Conservation (phyloP, 2,329 filamentous ascomycete species). For the Aspergillus novoparasiticus region DNA sequence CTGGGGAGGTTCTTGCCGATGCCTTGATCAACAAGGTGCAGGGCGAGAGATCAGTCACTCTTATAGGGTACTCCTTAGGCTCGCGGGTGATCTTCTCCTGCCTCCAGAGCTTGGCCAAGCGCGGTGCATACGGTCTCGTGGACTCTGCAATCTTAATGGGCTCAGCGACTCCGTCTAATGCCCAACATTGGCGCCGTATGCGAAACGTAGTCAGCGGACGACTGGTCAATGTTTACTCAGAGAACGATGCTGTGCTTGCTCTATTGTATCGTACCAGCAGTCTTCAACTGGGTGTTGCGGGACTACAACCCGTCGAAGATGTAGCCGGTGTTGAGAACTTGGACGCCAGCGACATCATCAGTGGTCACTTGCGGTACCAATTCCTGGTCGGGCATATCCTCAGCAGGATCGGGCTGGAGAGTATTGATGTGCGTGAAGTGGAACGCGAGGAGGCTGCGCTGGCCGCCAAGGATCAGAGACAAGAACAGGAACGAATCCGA, state of each 20-base stretch:
- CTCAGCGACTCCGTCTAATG: slow-evolving; percentile 72
- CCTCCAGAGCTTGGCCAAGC: slow-evolving; percentile 72
- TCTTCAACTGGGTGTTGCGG: slow-evolving; percentile 80
- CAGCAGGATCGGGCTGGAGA: slow-evolving; percentile 68
- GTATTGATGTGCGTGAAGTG: slow-evolving; percentile 55
- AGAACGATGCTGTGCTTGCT: slow-evolving; percentile 83
- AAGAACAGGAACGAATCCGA: slow-evolving; percentile 37
- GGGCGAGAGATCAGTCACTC: slow-evolving; percentile 76
- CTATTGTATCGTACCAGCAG: slow-evolving; percentile 86
- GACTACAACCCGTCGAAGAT: slow-evolving; percentile 70
- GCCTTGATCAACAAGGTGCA: slow-evolving; percentile 80
- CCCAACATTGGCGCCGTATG: slow-evolving; percentile 73
- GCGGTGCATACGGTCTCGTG: slow-evolving; percentile 78
- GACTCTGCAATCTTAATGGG: slow-evolving; percentile 85
- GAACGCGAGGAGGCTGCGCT: slow-evolving; percentile 48
- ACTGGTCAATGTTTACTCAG: slow-evolving; percentile 84
- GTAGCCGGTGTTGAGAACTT: slow-evolving; percentile 62
- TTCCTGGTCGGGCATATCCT: slow-evolving; percentile 68
- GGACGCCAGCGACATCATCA: slow-evolving; percentile 66
- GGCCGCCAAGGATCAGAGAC: slow-evolving; percentile 39
- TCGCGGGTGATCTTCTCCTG: slow-evolving; percentile 83
- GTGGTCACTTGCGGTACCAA: slow-evolving; percentile 71
- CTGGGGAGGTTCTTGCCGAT: slow-evolving; percentile 77
- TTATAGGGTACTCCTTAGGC: slow-evolving; percentile 81
- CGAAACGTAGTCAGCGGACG: slow-evolving; percentile 77